These are phyloP conservation scores for Biscogniauxia marginata DNA, from an alignment of 2,329 filamentous ascomycete genomes.

Conservation along the genomic window DNA sequence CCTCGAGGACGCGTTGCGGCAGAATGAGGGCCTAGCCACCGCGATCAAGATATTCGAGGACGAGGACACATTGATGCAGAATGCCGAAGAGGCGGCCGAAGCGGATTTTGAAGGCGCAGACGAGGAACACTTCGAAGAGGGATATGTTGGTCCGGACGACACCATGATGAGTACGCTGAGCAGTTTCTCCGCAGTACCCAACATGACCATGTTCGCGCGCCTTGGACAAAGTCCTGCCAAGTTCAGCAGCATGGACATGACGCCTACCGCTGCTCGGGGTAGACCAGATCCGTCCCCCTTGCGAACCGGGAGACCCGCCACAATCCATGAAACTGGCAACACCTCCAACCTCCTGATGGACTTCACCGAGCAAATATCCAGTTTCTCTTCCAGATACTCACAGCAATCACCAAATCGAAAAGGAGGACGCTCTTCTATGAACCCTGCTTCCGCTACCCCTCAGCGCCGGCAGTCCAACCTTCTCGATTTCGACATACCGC, in stretches of 20 bases:
- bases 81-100: slow-evolving; percentile 20
- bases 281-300: slow-evolving; percentile 36
- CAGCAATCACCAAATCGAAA: slow-evolving; percentile 42
- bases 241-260: slow-evolving; percentile 38
- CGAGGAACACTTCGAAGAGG: slow-evolving; percentile 24
- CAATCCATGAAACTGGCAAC: slow-evolving; percentile 47
- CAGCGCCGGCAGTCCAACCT: slow-evolving; percentile 63
- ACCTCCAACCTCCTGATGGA: slow-evolving; percentile 81
- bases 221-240: slow-evolving; percentile 66
- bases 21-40: slow-evolving; percentile 56
- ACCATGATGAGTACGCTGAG: slow-evolving; percentile 81
- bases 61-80: slow-evolving; percentile 33
- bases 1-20: slow-evolving; percentile 52
- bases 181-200: slow-evolving; percentile 84
- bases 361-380: slow-evolving; percentile 71
- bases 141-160: slow-evolving; percentile 61
- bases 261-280: slow-evolving; percentile 39
- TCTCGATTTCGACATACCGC: slow-evolving; percentile 91
- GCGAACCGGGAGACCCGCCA: slow-evolving; percentile 36
- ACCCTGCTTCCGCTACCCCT: slow-evolving; percentile 42
- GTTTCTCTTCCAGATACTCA: slow-evolving; percentile 25
- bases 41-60: slow-evolving; percentile 65
- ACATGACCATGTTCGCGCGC: slow-evolving; percentile 79
- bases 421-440: slow-evolving; percentile 44
- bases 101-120: neutral